Conservation (phyloP, 2,329 filamentous ascomycete species). For the Annulohypoxylon truncatum region DNA sequence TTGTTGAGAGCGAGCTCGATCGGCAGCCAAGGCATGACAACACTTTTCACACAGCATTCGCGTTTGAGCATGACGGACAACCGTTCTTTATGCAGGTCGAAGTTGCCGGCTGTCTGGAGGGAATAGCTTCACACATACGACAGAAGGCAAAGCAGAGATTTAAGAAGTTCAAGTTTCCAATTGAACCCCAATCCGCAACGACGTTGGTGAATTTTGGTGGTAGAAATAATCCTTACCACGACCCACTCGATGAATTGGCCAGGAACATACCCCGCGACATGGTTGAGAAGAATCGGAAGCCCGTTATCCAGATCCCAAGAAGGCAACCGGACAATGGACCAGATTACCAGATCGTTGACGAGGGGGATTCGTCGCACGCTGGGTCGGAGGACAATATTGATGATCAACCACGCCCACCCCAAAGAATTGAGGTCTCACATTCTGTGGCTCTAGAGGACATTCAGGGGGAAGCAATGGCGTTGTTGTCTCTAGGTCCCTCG, state of each 20-base stretch:
- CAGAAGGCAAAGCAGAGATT: slow-evolving; percentile 39
- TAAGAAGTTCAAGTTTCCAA: slow-evolving; percentile 39
- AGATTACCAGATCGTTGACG: neutral
- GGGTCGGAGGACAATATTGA: neutral
- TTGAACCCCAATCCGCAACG: slow-evolving; percentile 34
- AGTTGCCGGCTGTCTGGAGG: slow-evolving; percentile 47
- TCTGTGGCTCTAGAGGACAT: neutral
- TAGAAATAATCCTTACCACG: slow-evolving; percentile 28
- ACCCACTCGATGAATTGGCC: slow-evolving; percentile 42
- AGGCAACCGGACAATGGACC: neutral
- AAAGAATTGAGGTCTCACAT: neutral
- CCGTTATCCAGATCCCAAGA: neutral
- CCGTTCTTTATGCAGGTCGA: slow-evolving; percentile 49
- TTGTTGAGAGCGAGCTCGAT: slow-evolving; percentile 49
- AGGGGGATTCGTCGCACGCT: neutral
- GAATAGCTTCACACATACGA: slow-evolving; percentile 32
- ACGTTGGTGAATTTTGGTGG: slow-evolving; percentile 44
- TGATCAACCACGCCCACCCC: neutral
- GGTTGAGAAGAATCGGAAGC: slow-evolving; percentile 41
- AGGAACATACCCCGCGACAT: slow-evolving; percentile 39
- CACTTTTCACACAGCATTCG: slow-evolving; percentile 48
- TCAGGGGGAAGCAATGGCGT: neutral
- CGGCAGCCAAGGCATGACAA: slow-evolving; percentile 42
- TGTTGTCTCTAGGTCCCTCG: neutral
- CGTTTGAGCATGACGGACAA: slow-evolving; percentile 47